Evolutionary conservation across 2,329 filamentous ascomycete genomes (phyloP).

Genomic region (Xylariaceae sp.): DNA sequence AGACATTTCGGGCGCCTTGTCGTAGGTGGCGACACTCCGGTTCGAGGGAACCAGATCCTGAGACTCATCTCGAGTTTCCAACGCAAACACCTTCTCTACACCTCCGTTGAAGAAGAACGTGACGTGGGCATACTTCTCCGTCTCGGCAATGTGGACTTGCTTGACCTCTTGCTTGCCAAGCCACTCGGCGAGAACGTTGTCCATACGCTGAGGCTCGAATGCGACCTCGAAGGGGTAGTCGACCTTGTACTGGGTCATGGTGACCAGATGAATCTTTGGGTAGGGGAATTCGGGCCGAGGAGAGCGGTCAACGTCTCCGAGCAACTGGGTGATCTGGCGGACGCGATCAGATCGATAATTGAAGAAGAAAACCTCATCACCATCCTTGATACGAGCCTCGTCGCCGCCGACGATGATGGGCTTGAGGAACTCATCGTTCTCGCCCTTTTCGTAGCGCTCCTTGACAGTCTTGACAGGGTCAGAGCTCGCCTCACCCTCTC

Average conservation of each 20-base stretch:
- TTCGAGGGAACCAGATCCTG: conserved; percentile 80
- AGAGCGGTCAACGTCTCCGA: conserved; percentile 88
- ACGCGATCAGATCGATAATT: conserved; percentile 99
- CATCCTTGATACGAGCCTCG: conserved; percentile 79
- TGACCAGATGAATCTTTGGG: conserved; percentile 86
- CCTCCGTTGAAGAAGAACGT: conserved; percentile 99
- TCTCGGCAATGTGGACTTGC: conserved; percentile 96
- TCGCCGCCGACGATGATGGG: conserved; percentile 91
- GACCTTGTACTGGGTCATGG: conserved; percentile 98
- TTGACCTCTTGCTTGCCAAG: conserved; percentile 80
- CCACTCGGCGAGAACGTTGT: conserved; percentile 97
- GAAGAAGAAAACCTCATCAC: conserved; percentile 98
- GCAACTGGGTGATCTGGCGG: conserved; percentile 88
- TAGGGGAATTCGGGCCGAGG: conserved; percentile 87
- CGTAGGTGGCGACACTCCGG: conserved; percentile 86
- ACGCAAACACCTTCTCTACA: conserved; percentile 90
- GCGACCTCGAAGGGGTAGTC: conserved; percentile 90
- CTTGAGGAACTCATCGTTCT: conserved; percentile 97
- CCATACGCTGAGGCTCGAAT: conserved; percentile 93
- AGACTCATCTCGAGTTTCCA: conserved; percentile 81
- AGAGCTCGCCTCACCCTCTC: conserved; percentile 78
- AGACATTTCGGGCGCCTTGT: conserved; percentile 92
- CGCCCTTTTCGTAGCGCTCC: conserved; percentile 77
- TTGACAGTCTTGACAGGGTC: conserved; percentile 85
- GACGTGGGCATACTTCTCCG: conserved; percentile 98